Evolutionary conservation across 768 basidiomycete genomes (phyloP).

Genomic region (Macrolepiota fuliginosa): DNA sequence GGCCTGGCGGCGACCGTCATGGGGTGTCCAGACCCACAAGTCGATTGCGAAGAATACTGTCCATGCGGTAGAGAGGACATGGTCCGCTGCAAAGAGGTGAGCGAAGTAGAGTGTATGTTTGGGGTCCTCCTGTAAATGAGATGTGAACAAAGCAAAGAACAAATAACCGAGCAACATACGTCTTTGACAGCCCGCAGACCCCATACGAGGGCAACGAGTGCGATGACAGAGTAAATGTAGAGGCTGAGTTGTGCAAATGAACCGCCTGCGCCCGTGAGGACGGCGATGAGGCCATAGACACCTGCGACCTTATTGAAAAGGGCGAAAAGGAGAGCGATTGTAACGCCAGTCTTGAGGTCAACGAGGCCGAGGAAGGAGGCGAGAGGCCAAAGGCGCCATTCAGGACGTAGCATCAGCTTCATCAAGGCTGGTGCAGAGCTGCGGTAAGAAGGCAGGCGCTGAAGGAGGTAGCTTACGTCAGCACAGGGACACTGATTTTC

Average conservation of each 20-base stretch:
- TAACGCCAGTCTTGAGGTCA: conserved; percentile 94
- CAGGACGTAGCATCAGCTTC: conserved; percentile 79
- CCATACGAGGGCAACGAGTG: conserved; percentile 80
- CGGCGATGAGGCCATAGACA: conserved; percentile 91
- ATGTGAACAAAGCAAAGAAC: conserved; percentile 6
- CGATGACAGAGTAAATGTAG: conserved; percentile 89
- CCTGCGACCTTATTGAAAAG: conserved; percentile 98
- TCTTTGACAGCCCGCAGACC: conserved; percentile 83
- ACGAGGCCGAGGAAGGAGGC: conserved; percentile 82
- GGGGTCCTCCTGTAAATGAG: conserved; percentile 72
- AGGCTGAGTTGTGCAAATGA: conserved; percentile 89
- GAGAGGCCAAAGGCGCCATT: conserved; percentile 83
- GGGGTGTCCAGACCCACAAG: conserved; percentile 92
- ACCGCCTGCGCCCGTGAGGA: conserved; percentile 88
- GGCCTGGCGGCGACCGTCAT: conserved; percentile 78
- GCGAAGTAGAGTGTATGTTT: conserved; percentile 85
- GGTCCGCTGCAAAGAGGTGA: conserved; percentile 90
- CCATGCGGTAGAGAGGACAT: conserved; percentile 86
- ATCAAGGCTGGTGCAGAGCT: conserved; percentile 34
- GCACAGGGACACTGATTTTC: conserved; percentile 11
- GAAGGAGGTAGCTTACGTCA: conserved; percentile 27
- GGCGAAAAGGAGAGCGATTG: conserved; percentile 84
- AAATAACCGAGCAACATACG: conserved; percentile 43
- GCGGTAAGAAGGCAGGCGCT: conserved; percentile 17
- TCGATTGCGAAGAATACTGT: conserved; percentile 86